Evolutionary conservation across 345 rosid genomes (phyloP).

Genomic region (Salix suchowensis): DNA sequence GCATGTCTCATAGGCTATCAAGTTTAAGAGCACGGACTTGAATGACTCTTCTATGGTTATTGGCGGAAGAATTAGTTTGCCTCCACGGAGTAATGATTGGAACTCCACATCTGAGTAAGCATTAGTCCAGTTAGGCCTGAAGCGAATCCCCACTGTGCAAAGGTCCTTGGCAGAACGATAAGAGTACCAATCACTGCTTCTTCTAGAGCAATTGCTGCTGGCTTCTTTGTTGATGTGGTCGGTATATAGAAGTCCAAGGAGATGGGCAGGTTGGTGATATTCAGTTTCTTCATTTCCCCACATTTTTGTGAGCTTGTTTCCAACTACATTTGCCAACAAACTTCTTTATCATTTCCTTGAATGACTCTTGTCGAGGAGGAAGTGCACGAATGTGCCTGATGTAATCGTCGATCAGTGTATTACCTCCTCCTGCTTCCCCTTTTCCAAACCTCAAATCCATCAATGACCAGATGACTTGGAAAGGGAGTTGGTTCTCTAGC

Average conservation of each 20-base stretch:
- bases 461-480: slow-evolving; percentile 4
- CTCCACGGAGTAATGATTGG: not conserved
- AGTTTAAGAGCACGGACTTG: slow-evolving; percentile 13
- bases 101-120: not conserved
- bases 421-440: not conserved
- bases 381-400: not conserved
- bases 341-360: no score
- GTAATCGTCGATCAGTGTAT: not conserved
- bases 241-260: not conserved
- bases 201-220: no score
- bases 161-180: not conserved
- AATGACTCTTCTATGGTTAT: slow-evolving; percentile 17
- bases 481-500: slow-evolving; percentile 32
- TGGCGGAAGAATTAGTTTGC: slow-evolving; percentile 9
- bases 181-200: not conserved
- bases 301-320: no score
- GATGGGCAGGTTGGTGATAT: not conserved
- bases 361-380: no score
- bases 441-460: not conserved
- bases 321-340: no score
- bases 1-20: slow-evolving; percentile 24
- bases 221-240: no score
- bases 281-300: no score
- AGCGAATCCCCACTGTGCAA: not conserved
- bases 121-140: not conserved